phyloP scores from a whole-genome alignment of 768 basidiomycete genomes.

The Pisolithus sp. region DNA sequence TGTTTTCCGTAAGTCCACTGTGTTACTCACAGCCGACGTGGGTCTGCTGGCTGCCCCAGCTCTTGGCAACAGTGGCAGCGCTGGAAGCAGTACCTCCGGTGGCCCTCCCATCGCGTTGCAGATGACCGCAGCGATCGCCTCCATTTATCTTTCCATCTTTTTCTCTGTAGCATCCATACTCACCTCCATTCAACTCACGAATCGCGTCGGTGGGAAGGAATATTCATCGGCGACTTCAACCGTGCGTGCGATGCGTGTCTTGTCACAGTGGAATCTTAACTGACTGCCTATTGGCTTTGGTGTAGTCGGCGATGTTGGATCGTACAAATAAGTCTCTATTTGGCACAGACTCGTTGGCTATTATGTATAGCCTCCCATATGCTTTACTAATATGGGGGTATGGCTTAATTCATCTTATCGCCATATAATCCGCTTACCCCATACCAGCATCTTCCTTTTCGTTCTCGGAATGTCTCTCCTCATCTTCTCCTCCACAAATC shows the following conservation, averaged over 20 bases:
- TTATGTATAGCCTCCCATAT: conserved; percentile 46
- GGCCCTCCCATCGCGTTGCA: background rate
- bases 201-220: conserved; percentile 30
- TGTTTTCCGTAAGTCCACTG: conserved; percentile 20
- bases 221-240: conserved; percentile 31
- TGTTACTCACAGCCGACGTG: conserved; percentile 30
- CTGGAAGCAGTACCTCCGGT: background rate
- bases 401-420: conserved; percentile 14
- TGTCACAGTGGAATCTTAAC: background rate
- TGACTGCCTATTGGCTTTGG: background rate
- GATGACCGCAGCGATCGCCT: background rate
- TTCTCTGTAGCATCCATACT: conserved; percentile 6
- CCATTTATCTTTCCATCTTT: conserved; percentile 6
- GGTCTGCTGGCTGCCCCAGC: conserved; percentile 30
- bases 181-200: conserved; percentile 6
- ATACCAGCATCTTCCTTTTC: conserved; percentile 6
- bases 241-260: conserved; percentile 19
- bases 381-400: conserved; percentile 49
- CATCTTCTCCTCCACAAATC: background rate
- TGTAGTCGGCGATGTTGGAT: background rate
- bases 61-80: conserved; percentile 8
- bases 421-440: background rate
- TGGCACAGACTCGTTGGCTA: conserved; percentile 39
- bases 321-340: conserved; percentile 12
- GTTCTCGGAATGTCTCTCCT: conserved; percentile 4